Conservation (phyloP, 257 asterid species). For the Marsdenia floribunda region DNA sequence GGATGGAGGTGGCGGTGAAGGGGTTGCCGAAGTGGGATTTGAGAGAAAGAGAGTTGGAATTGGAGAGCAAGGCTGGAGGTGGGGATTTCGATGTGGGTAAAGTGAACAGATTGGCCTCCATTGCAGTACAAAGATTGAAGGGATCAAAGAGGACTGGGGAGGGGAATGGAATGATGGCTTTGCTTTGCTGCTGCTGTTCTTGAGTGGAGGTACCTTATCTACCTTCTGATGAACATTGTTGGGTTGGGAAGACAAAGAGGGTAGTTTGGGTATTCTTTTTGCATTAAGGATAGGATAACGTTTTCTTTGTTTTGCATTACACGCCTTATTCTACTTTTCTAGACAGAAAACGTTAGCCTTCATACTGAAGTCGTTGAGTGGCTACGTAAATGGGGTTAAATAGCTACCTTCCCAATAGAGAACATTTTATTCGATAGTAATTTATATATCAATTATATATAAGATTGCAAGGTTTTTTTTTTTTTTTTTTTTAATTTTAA, state of each 20-base stretch:
- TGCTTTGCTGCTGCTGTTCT: neutral
- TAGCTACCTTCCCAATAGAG: too few relatives aligned
- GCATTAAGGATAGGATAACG: neutral
- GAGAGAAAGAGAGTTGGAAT: conserved; percentile 36
- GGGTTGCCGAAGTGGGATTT: conserved; percentile 66
- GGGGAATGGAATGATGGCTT: neutral
- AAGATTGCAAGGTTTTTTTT: too few relatives aligned
- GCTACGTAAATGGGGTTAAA: too few relatives aligned
- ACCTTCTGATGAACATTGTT: neutral
- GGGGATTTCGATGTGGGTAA: conserved; percentile 39
- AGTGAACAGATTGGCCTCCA: conserved; percentile 71
- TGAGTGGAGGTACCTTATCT: conserved; percentile 15
- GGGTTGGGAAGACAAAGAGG: neutral
- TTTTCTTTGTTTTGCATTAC: neutral
- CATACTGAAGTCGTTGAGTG: neutral
- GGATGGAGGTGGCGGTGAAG: conserved; percentile 29
- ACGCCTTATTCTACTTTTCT: neutral
- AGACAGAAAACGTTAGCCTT: neutral
- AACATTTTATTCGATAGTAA: too few relatives aligned
- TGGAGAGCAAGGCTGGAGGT: conserved; percentile 15
- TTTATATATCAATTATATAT: too few relatives aligned
- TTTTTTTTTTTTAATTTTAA: too few relatives aligned
- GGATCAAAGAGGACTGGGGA: neutral
- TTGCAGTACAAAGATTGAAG: conserved; percentile 17
- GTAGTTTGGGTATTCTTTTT: neutral